Conservation (phyloP, 2,329 filamentous ascomycete species). For the Daldinia sp. region DNA sequence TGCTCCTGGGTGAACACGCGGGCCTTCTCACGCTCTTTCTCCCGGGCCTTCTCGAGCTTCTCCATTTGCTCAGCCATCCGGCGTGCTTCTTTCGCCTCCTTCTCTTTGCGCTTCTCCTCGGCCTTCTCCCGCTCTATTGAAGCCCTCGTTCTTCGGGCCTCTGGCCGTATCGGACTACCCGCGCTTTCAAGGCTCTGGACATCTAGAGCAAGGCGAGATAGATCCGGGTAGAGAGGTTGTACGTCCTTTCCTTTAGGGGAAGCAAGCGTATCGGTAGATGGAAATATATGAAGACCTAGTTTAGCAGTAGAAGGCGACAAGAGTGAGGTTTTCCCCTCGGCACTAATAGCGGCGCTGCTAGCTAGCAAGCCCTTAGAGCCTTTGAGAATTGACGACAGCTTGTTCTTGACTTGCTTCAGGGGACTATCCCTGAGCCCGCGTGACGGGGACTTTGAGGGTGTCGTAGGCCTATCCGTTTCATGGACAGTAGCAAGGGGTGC, state of each 20-base stretch:
- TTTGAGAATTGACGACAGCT: constrained; percentile 90
- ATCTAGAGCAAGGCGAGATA: constrained; percentile 56
- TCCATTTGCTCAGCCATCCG: constrained; percentile 70
- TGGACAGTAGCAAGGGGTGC: constrained; percentile 63
- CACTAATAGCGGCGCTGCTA: constrained; percentile 75
- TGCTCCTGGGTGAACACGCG: constrained; percentile 69
- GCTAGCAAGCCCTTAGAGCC: constrained; percentile 88
- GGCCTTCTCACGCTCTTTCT: constrained; percentile 78
- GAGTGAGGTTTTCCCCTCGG: constrained; percentile 70
- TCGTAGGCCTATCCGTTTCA: constrained; percentile 59
- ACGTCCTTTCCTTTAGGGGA: constrained; percentile 48
- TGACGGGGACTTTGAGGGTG: constrained; percentile 69
- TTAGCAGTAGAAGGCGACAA: constrained; percentile 66
- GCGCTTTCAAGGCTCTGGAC: constrained; percentile 50
- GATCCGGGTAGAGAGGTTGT: constrained; percentile 60
- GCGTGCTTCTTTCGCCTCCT: constrained; percentile 70
- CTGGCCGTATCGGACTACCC: constrained; percentile 59
- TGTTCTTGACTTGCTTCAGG: constrained; percentile 91
- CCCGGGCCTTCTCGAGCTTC: constrained; percentile 75
- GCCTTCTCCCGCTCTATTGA: constrained; percentile 70
- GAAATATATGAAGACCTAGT: constrained; percentile 58
- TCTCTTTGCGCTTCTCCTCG: constrained; percentile 73
- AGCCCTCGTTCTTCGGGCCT: constrained; percentile 65
- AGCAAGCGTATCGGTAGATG: constrained; percentile 64
- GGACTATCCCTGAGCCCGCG: constrained; percentile 77